Conservation (phyloP, 2,329 filamentous ascomycete species). For the Huntiella moniliformis region DNA sequence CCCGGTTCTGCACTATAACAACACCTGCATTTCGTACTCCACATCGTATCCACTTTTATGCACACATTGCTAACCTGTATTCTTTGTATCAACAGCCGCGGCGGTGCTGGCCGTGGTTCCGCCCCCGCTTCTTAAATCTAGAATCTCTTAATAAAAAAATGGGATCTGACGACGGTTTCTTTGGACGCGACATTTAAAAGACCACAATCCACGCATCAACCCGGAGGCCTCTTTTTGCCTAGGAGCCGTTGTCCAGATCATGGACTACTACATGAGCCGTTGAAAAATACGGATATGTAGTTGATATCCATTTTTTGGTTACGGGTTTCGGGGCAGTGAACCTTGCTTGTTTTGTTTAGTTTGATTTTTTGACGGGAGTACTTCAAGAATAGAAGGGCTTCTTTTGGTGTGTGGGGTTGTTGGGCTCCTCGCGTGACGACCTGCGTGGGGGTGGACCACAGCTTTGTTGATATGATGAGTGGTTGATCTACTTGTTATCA, state of each 20-base stretch:
- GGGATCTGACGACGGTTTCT: conserved; percentile 21
- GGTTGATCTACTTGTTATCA: too few species aligned
- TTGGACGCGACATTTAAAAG: conserved; percentile 21
- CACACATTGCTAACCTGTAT: conserved; percentile 2
- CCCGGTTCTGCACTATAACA: background rate
- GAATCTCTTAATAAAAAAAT: conserved; percentile 19
- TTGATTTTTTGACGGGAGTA: too few species aligned
- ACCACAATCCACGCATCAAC: background rate
- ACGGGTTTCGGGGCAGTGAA: too few species aligned
- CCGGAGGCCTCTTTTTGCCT: too few species aligned
- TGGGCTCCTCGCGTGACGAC: conserved; percentile 22
- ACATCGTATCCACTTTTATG: background rate
- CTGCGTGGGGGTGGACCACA: conserved; percentile 20
- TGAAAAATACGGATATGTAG: too few species aligned
- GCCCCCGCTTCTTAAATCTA: conserved; percentile 46
- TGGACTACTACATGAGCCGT: too few species aligned
- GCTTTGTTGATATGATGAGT: too few species aligned
- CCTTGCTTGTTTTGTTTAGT: too few species aligned
- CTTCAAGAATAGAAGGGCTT: too few species aligned
- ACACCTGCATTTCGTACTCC: background rate
- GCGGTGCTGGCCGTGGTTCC: conserved; percentile 76
- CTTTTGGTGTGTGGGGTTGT: conserved; percentile 13
- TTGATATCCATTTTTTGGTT: too few species aligned
- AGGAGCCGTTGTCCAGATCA: too few species aligned
- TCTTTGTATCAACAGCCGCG: conserved; percentile 38